Base-by-base conservation (phyloP, 768 basidiomycete species). In the Glaciozyma martinii region DNA sequence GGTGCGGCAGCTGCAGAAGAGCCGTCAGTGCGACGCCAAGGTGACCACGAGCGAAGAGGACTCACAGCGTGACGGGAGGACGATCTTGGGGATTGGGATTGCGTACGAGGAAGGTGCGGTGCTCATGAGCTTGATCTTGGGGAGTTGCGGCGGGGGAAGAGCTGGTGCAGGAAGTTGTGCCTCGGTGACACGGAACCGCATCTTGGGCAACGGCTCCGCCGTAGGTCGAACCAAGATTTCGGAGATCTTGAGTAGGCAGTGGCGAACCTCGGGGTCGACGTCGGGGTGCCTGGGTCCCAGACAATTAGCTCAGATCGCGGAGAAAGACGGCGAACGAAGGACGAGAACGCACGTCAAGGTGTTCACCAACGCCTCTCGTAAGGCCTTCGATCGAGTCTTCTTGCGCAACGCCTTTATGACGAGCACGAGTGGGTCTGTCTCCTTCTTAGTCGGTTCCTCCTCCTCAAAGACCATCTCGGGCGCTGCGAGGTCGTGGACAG, bases 241-340 rank as follows among this genome's bases (percentile, higher is more conserved):
- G 8, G 89, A 90, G 29, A 95, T 79, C 77, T 98, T 97, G 72
- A 98, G 80, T 56, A 94, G 78, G 68, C 87, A 89, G 84, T 90
- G 89, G 54, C 92, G 86, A 47, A 93, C 87, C 78, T 94, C 89
- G 72, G 89, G 82, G 75, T 95, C 91, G 61, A 85, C 81, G 65
- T 86, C 84, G 0, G 86, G 81, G 40, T 85, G 83, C 40, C 90
- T 92, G 65, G 6, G 47, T 23, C 13, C 16, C 10, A 5, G 32
- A 47, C n/a, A 32, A 25, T 13, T 21, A 8, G 21, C 6, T 63
- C 46, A 55, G 37, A 30, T 15, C 12, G 30, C 8, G 15, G 27
- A 10, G 23, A 57, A 37, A 56, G 44, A 5, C 12, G 21, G 40
- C n/a, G 40, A 30, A 16, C 19, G 19, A 47, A 23, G 42, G 42